Conservation (phyloP, 139 green algal genomes). For the Zygnema cylindricum region DNA sequence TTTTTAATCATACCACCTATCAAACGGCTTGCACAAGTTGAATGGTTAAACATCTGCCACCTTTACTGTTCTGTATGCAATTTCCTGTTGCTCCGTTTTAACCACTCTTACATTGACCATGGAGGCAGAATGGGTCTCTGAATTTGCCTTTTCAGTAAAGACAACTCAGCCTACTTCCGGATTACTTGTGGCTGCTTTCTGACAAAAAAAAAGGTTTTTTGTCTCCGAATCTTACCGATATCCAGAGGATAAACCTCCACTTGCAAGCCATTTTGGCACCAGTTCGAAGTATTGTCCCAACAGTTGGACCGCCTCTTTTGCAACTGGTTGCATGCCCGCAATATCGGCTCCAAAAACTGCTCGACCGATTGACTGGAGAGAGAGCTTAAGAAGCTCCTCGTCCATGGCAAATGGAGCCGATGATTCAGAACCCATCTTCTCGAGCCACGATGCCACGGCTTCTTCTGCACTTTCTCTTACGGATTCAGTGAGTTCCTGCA, state of each 20-base stretch:
- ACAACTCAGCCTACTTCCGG: no score
- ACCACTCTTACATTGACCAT: no score
- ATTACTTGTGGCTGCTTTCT: no score
- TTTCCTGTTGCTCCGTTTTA: no score
- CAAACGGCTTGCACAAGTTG: no score
- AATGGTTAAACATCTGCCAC: no score
- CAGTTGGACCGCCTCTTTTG: background rate
- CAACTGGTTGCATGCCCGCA: background rate
- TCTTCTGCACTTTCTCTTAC: background rate
- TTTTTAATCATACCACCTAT: no score
- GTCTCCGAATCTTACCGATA: background rate
- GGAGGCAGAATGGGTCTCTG: no score
- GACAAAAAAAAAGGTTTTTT: no score
- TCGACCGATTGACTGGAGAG: background rate
- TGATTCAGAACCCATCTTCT: background rate
- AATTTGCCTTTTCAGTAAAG: no score
- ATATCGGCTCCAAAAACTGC: constrained; percentile 15
- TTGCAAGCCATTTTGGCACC: background rate
- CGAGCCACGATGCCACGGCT: background rate
- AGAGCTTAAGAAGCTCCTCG: background rate
- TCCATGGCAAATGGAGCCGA: background rate
- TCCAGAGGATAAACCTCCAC: background rate
- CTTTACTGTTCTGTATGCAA: no score
- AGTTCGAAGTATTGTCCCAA: background rate
- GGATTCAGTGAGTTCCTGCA: background rate